Evolutionary conservation across 2,329 filamentous ascomycete species (phyloP).

Genomic region (Nectriaceae sp.): DNA sequence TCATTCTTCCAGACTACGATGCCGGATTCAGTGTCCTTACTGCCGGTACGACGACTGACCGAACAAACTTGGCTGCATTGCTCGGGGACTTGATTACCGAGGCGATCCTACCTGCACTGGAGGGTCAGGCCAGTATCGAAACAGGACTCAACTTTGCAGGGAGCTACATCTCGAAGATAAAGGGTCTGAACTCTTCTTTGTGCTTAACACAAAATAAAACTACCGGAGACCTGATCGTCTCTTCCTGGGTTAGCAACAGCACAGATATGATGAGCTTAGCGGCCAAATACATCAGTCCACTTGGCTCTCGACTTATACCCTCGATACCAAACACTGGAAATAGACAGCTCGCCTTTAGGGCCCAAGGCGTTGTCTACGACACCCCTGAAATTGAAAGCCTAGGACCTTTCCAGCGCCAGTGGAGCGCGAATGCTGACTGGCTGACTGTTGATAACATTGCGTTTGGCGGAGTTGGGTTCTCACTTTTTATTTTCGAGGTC

Average conservation of each 20-base stretch:
- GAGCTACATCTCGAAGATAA: slow-evolving; percentile 6
- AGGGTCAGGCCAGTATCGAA: slow-evolving; percentile 11
- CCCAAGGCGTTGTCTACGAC: not conserved
- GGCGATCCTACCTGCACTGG: slow-evolving; percentile 8
- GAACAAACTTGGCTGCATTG: not conserved
- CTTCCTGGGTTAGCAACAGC: slow-evolving; percentile 15
- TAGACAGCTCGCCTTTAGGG: not conserved
- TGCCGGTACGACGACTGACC: slow-evolving; percentile 27
- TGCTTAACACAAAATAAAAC: slow-evolving; percentile 13
- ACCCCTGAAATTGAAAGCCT: not conserved
- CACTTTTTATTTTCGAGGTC: slow-evolving; percentile 1
- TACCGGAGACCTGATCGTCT: slow-evolving; percentile 5
- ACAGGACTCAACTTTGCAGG: slow-evolving; percentile 14
- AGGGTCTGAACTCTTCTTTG: slow-evolving; percentile 11
- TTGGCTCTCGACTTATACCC: not conserved
- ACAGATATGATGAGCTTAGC: slow-evolving; percentile 8
- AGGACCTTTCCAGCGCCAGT: not conserved
- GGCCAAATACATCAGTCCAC: not conserved
- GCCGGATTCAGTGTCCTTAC: slow-evolving; percentile 42
- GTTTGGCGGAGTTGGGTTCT: not conserved
- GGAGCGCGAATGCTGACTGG: not conserved
- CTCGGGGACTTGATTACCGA: slow-evolving; percentile 9
- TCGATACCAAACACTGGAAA: not conserved
- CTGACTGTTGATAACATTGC: not conserved
- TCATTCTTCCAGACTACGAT: slow-evolving; percentile 44